Evolutionary conservation across 345 rosid genomes (phyloP), one percentile per base, ranked within the genome.

Genomic region (Raphanus sativus): DNA sequence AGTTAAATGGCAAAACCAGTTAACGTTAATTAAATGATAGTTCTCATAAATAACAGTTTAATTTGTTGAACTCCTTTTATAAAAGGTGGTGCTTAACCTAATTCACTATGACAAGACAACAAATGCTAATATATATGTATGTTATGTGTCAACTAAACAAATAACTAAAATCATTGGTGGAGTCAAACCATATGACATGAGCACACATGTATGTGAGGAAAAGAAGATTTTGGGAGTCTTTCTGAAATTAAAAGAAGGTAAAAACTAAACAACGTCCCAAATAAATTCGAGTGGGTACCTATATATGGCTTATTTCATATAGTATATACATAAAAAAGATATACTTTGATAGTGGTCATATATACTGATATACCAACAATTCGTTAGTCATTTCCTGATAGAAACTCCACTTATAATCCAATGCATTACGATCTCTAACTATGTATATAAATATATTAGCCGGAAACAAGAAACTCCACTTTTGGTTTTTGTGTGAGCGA

Each of bases 171-270:
- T 55, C 0, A 68, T 42, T 62, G 21, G 63, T 62, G 34, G 52
- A 65, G 52, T 77, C 81, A 77, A 69, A 77, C 61, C 36, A 64
- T 64, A 63, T 70, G 30, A n/a, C 6, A 48, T 48, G 55, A 48
- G 6, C 16, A 48, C 55, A 13, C 55, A 48, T n/a, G n/a, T 12
- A 12, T 48, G n/a, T 48, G 70, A 70, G 48, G 54, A 15, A 8
- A 72, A 72, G 3, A 15, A 72, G 15, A 60, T 50, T 59, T 36
- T 26, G 58, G 64, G 42, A 34, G 63, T 52, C 45, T 38, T 76
- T 69, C 64, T 48, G 17, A 62, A 68, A 15, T 29, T 15, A 25
- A 50, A 67, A 34, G 28, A 55, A 68, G 38, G 52, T 33, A 11
- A 76, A 48, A 62, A 17, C 32, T 76, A 69, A 62, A 69, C 24